These are phyloP conservation scores for Dryas drummondii DNA, from an alignment of 306 rosid species.

Conservation along the genomic window DNA sequence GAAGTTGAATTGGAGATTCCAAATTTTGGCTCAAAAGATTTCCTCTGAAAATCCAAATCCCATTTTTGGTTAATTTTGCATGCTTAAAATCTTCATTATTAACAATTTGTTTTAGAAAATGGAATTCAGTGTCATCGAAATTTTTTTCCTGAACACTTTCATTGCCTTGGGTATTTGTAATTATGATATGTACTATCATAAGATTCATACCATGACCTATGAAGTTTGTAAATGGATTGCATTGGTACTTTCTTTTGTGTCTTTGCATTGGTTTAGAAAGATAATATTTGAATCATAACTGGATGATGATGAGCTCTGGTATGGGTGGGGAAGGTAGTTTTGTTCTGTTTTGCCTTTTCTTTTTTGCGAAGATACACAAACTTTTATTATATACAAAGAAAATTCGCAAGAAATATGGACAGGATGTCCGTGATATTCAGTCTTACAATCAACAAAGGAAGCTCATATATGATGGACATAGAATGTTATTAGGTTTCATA, in stretches of 20 bases:
- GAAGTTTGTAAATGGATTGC: neutral
- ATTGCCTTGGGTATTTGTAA: neutral
- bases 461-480: slow-evolving; percentile 5
- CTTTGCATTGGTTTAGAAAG: neutral
- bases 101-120: no score
- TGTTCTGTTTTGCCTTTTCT: neutral
- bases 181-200: neutral
- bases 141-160: neutral
- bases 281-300: neutral
- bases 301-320: neutral
- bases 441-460: neutral
- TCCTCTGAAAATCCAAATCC: neutral
- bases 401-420: neutral
- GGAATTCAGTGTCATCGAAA: neutral
- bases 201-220: neutral
- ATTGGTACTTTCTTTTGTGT: neutral
- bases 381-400: neutral
- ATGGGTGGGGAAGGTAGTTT: neutral
- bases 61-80: neutral
- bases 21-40: neutral
- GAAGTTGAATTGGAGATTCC: neutral
- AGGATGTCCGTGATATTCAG: neutral
- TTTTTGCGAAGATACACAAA: neutral
- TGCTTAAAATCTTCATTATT: neutral
- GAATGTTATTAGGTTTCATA: slow-evolving; percentile 2